Conservation (phyloP, 805 yeast species). For the Sporopachydermia quercuum region DNA sequence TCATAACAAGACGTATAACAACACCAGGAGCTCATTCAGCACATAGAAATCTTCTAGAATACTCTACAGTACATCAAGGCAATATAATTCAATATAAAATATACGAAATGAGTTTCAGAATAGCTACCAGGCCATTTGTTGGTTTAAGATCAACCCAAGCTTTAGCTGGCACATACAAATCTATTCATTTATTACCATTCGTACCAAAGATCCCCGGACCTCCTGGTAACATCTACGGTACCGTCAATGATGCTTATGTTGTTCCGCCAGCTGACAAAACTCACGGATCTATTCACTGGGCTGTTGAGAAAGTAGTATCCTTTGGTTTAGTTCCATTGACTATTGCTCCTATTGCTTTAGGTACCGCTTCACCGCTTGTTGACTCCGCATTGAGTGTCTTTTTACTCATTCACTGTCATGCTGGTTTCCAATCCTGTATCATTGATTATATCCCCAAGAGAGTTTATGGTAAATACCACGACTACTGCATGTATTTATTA, state of each 20-base stretch:
- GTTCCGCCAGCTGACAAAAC: constrained; percentile 45
- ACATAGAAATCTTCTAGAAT: too few species aligned
- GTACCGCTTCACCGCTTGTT: constrained; percentile 49
- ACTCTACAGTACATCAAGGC: too few species aligned
- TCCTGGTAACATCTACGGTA: constrained; percentile 83
- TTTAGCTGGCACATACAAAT: not conserved
- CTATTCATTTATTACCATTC: constrained; percentile 19
- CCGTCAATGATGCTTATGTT: constrained; percentile 77
- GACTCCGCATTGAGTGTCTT: constrained; percentile 60
- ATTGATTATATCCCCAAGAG: constrained; percentile 84
- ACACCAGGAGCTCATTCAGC: too few species aligned
- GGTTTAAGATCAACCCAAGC: not conserved
- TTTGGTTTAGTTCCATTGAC: constrained; percentile 64
- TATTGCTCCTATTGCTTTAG: constrained; percentile 62
- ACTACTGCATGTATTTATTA: constrained; percentile 50
- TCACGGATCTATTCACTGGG: constrained; percentile 90
- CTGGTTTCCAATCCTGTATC: constrained; percentile 84
- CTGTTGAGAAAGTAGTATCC: constrained; percentile 65
- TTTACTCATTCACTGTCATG: constrained; percentile 62
- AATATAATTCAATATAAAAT: too few species aligned
- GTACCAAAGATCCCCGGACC: constrained; percentile 60
- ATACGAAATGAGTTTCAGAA: not conserved
- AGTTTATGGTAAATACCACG: constrained; percentile 67
- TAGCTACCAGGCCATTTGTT: not conserved
- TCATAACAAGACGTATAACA: too few species aligned